Evolutionary conservation across 2,329 filamentous ascomycete species (phyloP).

Genomic region (Fonsecaea erecta): DNA sequence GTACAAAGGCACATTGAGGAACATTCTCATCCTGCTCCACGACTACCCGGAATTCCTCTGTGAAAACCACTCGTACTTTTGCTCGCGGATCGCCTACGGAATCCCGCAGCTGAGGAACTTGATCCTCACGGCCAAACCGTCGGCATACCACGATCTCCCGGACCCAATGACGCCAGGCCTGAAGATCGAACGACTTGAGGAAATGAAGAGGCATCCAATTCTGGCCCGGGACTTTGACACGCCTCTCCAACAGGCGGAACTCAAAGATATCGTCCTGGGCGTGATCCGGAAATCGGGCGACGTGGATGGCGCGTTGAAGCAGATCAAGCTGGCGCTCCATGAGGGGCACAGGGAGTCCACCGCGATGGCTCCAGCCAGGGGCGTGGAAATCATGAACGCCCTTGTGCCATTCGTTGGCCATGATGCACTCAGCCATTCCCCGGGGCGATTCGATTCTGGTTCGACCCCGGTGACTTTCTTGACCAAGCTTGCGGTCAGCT

Average conservation of each 20-base stretch:
- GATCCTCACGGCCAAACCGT: slow-evolving; percentile 78
- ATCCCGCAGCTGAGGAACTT: slow-evolving; percentile 88
- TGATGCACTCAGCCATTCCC: slow-evolving; percentile 65
- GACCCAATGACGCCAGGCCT: slow-evolving; percentile 74
- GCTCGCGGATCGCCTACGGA: slow-evolving; percentile 78
- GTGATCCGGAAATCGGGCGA: slow-evolving; percentile 50
- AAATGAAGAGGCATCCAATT: slow-evolving; percentile 69
- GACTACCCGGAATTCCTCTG: slow-evolving; percentile 94
- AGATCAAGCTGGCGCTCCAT: slow-evolving; percentile 55
- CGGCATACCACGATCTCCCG: slow-evolving; percentile 70
- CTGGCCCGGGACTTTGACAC: slow-evolving; percentile 66
- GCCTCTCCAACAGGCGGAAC: slow-evolving; percentile 53
- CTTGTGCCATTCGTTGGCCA: slow-evolving; percentile 82
- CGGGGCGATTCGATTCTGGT: slow-evolving; percentile 65
- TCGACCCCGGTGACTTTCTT: slow-evolving; percentile 73
- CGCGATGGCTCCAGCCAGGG: slow-evolving; percentile 22
- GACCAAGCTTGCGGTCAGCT: slow-evolving; percentile 74
- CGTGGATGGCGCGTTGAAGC: slow-evolving; percentile 69
- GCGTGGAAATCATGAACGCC: slow-evolving; percentile 69
- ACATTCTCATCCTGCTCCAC: slow-evolving; percentile 84
- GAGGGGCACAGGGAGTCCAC: slow-evolving; percentile 15
- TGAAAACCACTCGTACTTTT: slow-evolving; percentile 82
- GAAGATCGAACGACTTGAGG: slow-evolving; percentile 77
- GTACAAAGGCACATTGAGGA: slow-evolving; percentile 80
- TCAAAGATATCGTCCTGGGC: slow-evolving; percentile 60